These are phyloP conservation scores for Suillus alpinus DNA, from an alignment of 768 basidiomycete species.

Conservation along the genomic window DNA sequence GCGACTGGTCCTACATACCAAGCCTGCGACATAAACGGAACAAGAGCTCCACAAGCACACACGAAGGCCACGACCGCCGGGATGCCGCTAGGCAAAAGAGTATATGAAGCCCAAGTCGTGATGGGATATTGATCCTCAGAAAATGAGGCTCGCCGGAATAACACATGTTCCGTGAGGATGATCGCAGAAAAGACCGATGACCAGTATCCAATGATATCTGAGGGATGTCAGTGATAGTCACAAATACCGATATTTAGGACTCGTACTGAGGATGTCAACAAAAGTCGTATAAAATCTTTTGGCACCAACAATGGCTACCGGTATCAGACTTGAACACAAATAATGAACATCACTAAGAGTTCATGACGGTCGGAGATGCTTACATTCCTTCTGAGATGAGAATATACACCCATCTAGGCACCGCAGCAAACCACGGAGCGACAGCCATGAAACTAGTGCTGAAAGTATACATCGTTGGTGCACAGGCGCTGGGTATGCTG, in stretches of 20 bases:
- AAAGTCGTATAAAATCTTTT: slow-evolving; percentile 43
- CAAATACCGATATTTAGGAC: neutral
- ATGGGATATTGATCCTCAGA: slow-evolving; percentile 34
- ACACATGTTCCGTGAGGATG: slow-evolving; percentile 41
- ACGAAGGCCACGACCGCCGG: slow-evolving; percentile 41
- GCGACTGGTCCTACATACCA: slow-evolving; percentile 54
- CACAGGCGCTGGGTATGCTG: slow-evolving; percentile 52
- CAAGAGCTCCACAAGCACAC: slow-evolving; percentile 37
- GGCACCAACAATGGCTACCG: slow-evolving; percentile 47
- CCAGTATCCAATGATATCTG: slow-evolving; percentile 48
- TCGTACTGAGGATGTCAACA: slow-evolving; percentile 38
- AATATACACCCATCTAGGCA: slow-evolving; percentile 48
- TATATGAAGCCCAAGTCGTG: slow-evolving; percentile 33
- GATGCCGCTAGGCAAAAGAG: slow-evolving; percentile 37
- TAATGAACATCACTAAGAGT: neutral
- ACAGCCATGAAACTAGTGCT: slow-evolving; percentile 44
- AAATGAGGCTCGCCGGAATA: slow-evolving; percentile 36
- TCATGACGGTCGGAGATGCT: slow-evolving; percentile 8
- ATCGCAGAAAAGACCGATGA: slow-evolving; percentile 35
- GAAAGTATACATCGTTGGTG: slow-evolving; percentile 59
- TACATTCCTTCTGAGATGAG: slow-evolving; percentile 44
- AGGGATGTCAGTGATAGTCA: neutral
- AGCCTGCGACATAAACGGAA: slow-evolving; percentile 51
- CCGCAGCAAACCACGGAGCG: slow-evolving; percentile 26
- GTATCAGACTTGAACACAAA: slow-evolving; percentile 35